These are phyloP conservation scores for Barnettozyma siamensis DNA, from an alignment of 805 yeast species.

Conservation along the genomic window DNA sequence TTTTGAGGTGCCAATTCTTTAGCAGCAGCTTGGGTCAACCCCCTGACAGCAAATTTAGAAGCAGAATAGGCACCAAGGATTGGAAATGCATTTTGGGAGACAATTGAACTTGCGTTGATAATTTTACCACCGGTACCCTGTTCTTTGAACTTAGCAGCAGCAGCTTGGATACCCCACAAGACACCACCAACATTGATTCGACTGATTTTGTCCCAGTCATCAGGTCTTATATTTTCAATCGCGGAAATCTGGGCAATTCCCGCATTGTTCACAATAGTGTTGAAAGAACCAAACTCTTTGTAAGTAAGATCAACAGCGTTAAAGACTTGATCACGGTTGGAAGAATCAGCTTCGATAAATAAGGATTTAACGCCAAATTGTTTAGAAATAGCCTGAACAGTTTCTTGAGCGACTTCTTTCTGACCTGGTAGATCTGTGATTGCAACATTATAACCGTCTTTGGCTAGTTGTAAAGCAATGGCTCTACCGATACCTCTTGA, in stretches of 20 bases:
- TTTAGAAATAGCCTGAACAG: conserved; percentile 18
- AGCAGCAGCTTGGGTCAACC: conserved; percentile 27
- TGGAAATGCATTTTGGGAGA: conserved; percentile 29
- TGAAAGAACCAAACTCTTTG: conserved; percentile 27
- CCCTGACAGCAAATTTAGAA: conserved; percentile 33
- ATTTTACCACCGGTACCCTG: conserved; percentile 31
- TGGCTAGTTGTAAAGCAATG: conserved; percentile 72
- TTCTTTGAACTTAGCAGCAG: conserved; percentile 25
- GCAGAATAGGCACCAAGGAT: conserved; percentile 30
- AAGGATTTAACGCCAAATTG: conserved; percentile 18
- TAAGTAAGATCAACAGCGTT: conserved; percentile 26
- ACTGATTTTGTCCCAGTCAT: conserved; percentile 22
- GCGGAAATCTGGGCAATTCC: conserved; percentile 28
- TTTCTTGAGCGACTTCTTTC: conserved; percentile 18
- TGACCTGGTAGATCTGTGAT: conserved; percentile 25
- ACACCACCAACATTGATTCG: conserved; percentile 29
- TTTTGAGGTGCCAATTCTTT: conserved; percentile 31
- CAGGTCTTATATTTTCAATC: conserved; percentile 25
- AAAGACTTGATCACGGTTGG: conserved; percentile 21
- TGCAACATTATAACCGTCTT: conserved; percentile 49
- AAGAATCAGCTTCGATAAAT: conserved; percentile 25
- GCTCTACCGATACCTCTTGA: conserved; percentile 89
- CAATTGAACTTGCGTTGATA: conserved; percentile 33
- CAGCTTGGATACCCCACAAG: conserved; percentile 31
- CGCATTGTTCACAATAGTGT: conserved; percentile 34